Percentiles rank a stretch among this genome's conserved stretches.
phyloP scores from a whole-genome alignment of 75 land plant genomes.

The Cryptomeria japonica region DNA sequence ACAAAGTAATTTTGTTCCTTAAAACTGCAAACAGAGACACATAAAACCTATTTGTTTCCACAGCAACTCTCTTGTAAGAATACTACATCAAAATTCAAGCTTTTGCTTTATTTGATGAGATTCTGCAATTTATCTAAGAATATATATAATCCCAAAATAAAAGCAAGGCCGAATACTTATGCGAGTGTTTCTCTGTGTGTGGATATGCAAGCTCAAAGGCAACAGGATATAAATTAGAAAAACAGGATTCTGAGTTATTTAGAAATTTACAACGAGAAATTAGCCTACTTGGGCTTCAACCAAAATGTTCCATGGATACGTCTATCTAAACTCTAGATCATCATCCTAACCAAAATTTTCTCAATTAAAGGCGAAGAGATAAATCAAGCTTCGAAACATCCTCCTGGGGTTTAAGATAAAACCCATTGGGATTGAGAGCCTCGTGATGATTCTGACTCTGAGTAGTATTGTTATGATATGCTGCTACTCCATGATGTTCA shows the following conservation, averaged over 20 bases:
- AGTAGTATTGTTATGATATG: constrained; percentile 32
- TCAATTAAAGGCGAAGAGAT: constrained; percentile 15
- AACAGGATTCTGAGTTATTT: constrained; percentile 6
- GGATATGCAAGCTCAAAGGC: background rate
- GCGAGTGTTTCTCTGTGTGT: background rate
- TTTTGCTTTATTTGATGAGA: background rate
- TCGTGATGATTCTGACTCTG: constrained; percentile 37
- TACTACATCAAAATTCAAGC: background rate
- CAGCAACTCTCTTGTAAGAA: background rate
- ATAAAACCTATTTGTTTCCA: background rate
- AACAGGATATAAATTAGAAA: background rate
- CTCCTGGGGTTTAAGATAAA: constrained; percentile 12
- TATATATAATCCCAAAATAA: background rate
- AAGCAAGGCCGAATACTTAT: background rate
- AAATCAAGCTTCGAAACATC: constrained; percentile 18
- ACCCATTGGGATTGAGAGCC: background rate
- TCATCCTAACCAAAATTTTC: background rate
- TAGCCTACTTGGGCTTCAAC: constrained; percentile 9
- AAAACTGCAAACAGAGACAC: background rate
- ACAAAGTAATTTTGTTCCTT: background rate
- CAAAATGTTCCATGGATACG: constrained; percentile 1
- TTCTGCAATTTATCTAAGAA: background rate
- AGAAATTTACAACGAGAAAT: constrained; percentile 11
- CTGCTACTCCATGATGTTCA: constrained; percentile 8
- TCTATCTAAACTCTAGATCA: background rate